Evolutionary conservation across 1,139 yeast species (phyloP).

Genomic region (Diutina rugosa): DNA sequence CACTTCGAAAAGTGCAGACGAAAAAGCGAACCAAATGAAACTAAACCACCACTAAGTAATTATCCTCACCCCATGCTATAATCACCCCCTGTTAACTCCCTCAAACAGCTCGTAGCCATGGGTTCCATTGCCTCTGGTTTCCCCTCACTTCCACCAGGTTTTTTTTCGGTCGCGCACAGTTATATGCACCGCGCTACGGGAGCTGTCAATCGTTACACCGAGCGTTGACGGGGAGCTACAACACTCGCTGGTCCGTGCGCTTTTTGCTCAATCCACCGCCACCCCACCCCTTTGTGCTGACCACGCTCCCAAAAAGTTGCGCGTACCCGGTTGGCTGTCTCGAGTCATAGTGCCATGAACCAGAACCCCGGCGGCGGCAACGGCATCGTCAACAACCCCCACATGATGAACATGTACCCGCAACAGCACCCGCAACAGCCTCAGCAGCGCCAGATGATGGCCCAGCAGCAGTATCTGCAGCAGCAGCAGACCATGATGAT

Average conservation of each 20-base stretch:
- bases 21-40: too few species aligned
- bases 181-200: neutral
- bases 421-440: slow-evolving; percentile 6
- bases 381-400: slow-evolving; percentile 2
- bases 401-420: neutral
- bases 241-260: too few species aligned
- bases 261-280: too few species aligned
- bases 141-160: too few species aligned
- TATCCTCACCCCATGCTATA: too few species aligned
- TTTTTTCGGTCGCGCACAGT: neutral
- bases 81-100: too few species aligned
- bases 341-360: neutral
- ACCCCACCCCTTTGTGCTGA: too few species aligned
- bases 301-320: too few species aligned
- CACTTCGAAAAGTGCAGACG: too few species aligned
- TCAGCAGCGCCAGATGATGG: slow-evolving; percentile 5
- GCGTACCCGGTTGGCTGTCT: neutral
- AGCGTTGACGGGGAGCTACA: neutral
- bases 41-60: too few species aligned
- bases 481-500: slow-evolving; percentile 4
- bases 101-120: too few species aligned
- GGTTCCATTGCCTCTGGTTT: too few species aligned
- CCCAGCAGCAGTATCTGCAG: slow-evolving; percentile 5
- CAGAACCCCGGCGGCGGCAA: slow-evolving; percentile 1
- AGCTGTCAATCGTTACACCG: neutral